Evolutionary conservation across 371 early-diverging fungal genomes (phyloP), one percentile per base, ranked within the genome.

Genomic region (Syncephalastrum monosporum): DNA sequence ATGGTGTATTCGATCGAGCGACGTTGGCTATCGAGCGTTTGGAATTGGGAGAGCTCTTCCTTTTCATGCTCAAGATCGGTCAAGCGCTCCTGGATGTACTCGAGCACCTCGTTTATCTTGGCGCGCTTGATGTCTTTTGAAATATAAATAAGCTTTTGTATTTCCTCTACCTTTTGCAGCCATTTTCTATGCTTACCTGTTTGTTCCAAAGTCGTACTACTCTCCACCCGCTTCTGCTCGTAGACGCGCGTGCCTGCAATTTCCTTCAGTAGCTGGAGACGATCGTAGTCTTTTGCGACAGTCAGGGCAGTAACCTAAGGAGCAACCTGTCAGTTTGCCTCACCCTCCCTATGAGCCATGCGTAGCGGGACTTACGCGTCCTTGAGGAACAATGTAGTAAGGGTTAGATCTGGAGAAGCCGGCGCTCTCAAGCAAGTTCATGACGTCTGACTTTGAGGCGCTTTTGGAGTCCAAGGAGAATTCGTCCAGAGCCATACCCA

Each of bases 301-400:
- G 98, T 96, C 53, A 99, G 80, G 3, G 94, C 88, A 5, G 89
- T 96, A 56, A 92, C 87, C 90, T 91, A 53, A 33, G 1, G 42
- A 12, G 16, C 5, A n/a, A n/a, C n/a, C 42, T 42, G 12, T 17
- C 13, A 33, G 38, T 5, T 33, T 2, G 8, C 8, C 21, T 21
- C 21, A 21, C 38, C 38, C 13, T 17, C 23, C 7, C 13, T 29
- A 12, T 46, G 45, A 43, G 6, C 29, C 14, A n/a, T 7, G 7
- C 15, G 21, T 3, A 24, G n/a, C 15, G 19, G 43, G 13, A 61
- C 82, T 47, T 78, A 98, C 93, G 53, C 96, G 82, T 43, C 99
- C 99, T 82, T 99, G 99, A n/a, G 97, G 97, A 5, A 99, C 98
- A 72, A 99, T 96, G 64, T 97, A 99, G 73, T 98, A 99, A 12